Evolutionary conservation across 441 rosid species (phyloP).

Genomic region (Erysimum pusillum): DNA sequence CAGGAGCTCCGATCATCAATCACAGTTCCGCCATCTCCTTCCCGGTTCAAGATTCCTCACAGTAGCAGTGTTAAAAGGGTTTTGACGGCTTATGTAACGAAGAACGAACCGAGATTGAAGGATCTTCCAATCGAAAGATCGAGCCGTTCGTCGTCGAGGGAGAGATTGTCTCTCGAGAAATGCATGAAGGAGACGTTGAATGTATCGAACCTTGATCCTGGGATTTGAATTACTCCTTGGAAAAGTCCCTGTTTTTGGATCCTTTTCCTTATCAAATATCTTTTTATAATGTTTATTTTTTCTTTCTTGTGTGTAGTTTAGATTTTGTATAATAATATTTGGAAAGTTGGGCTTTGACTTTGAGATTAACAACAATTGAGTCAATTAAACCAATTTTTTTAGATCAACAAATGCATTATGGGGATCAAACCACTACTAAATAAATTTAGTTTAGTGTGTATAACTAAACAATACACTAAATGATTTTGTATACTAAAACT

Average conservation of each 20-base stretch:
- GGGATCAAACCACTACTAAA: too few relatives aligned
- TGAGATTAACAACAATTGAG: conserved; percentile 26
- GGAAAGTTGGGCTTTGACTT: conserved; percentile 19
- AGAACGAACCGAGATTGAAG: conserved; percentile 45
- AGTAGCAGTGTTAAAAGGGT: conserved; percentile 76
- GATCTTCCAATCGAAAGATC: conserved; percentile 46
- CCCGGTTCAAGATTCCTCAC: conserved; percentile 59
- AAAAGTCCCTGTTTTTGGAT: conserved; percentile 17
- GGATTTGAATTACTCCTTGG: conserved; percentile 33
- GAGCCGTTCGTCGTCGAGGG: conserved; percentile 50
- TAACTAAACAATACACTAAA: too few relatives aligned
- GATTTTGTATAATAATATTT: conserved; percentile 31
- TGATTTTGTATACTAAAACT: too few relatives aligned
- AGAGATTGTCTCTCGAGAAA: conserved; percentile 41
- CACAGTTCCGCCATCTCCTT: conserved; percentile 47
- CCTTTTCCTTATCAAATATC: neutral
- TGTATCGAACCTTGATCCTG: conserved; percentile 47
- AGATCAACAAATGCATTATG: neutral
- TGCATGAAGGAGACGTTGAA: conserved; percentile 50
- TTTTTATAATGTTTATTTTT: neutral
- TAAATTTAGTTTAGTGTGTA: too few relatives aligned
- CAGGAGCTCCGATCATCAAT: conserved; percentile 60
- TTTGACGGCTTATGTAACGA: conserved; percentile 74
- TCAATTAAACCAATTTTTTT: neutral
- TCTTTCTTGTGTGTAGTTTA: conserved; percentile 34